Evolutionary conservation across 2,329 filamentous ascomycete genomes (phyloP), one percentile per base, ranked within the genome.

Genomic region (Fusarium heterosporum): DNA sequence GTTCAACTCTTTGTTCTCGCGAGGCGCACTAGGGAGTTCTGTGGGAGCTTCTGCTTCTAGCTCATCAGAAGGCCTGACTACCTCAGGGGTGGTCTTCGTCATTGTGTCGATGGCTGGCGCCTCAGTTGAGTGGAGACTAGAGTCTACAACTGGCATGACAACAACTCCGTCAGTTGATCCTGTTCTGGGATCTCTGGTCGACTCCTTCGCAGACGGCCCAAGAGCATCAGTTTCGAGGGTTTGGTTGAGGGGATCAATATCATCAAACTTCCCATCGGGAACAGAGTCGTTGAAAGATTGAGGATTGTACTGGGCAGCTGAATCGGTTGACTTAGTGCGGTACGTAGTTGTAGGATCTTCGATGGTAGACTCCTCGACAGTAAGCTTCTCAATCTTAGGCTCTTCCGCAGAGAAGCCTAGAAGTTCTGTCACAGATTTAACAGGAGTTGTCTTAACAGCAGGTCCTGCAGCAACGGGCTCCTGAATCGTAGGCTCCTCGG

Each of bases 221-320:
- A 38, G 25, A 29, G 40, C 28, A 30, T 30, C 30, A 43, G 30
- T 28, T 41, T 62, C 57, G 4, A 26, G 22, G 25, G 28, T 14
- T 22, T 43, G 36, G 16, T 55, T 10, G 8, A 16, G 30, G 2
- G 30, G 22, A 14, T 17, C n/a, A 13, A 16, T n/a, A 10, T 52
- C 52, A 29, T 62, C 30, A 45, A 36, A 13, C 43, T 53, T 28
- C 17, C 19, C 17, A 7, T 11, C 64, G 40, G 30, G 11, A 26
- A 26, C 40, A 43, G 36, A 26, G 22, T 69, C 60, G 43, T 68
- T 52, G 19, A 25, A 10, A 22, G 41, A 6, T 28, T 51, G 30
- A 16, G 28, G 26, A n/a, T 6, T 16, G 11, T 40, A 36, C 22
- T 64, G 63, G 7, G 17, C 9, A n/a, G 40, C 28, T 4, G 56